These are phyloP conservation scores for Liriodendron chinense DNA, from an alignment of 164 flowering plant genomes.

Conservation along the genomic window DNA sequence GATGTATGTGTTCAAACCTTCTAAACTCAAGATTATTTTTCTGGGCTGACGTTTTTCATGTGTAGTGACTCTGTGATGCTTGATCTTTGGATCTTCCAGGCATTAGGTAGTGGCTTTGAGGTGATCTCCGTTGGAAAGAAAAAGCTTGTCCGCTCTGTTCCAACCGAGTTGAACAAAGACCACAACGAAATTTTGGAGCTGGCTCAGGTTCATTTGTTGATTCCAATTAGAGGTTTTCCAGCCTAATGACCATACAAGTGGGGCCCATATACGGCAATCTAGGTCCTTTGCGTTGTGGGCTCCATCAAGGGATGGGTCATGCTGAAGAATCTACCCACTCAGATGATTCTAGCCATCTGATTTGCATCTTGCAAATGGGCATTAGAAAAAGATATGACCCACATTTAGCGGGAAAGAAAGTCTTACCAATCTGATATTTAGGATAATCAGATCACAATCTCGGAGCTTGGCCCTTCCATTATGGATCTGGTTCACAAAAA, in stretches of 20 bases:
- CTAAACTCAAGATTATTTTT: not conserved
- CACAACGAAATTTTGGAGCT: slow-evolving; percentile 94
- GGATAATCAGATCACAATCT: not conserved
- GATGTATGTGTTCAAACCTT: not conserved
- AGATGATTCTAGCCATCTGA: not conserved
- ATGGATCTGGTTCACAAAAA: too few species aligned
- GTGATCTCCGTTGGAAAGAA: slow-evolving; percentile 89
- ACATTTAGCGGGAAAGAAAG: not conserved
- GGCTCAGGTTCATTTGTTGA: slow-evolving; percentile 63
- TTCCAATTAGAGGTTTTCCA: too few species aligned
- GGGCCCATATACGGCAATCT: not conserved
- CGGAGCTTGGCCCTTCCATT: not conserved
- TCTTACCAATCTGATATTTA: not conserved
- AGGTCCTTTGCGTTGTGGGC: not conserved
- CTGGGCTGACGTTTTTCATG: not conserved
- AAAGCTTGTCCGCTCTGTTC: slow-evolving; percentile 93
- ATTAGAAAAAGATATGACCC: not conserved
- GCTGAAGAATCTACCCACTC: not conserved
- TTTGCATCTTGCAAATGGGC: too few species aligned
- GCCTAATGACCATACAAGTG: not conserved
- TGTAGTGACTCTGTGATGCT: not conserved
- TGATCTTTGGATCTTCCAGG: slow-evolving; percentile 37
- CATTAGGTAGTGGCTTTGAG: slow-evolving; percentile 89
- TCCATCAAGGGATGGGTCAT: not conserved
- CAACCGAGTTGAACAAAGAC: slow-evolving; percentile 95